Conservation (phyloP, 2,329 filamentous ascomycete species). For the Tolypocladium nubicola region DNA sequence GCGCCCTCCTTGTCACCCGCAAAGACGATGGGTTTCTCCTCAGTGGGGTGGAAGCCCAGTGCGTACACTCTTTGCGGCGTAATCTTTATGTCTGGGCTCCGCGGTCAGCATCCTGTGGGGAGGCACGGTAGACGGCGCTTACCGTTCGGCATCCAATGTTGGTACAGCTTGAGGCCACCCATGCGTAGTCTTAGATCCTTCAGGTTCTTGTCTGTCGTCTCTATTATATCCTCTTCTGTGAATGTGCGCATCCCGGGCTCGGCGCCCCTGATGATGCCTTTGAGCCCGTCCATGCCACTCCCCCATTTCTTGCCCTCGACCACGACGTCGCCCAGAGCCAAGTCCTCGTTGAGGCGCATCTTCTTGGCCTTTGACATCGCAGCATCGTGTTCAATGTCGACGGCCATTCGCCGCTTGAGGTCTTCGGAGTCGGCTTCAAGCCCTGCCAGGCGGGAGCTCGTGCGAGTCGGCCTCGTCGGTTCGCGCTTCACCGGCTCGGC, state of each 20-base stretch:
- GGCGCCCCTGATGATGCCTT: conserved; percentile 49
- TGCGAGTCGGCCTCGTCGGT: conserved; percentile 37
- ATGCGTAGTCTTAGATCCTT: conserved; percentile 66
- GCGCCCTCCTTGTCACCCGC: conserved; percentile 91
- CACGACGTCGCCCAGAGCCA: conserved; percentile 66
- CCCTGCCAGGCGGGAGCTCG: conserved; percentile 48
- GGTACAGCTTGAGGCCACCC: conserved; percentile 68
- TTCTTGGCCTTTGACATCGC: conserved; percentile 46
- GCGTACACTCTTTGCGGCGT: conserved; percentile 81
- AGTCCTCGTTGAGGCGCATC: conserved; percentile 38
- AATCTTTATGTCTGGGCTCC: conserved; percentile 69
- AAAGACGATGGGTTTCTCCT: conserved; percentile 79
- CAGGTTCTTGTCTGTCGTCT: conserved; percentile 67
- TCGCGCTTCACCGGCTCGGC: conserved; percentile 37
- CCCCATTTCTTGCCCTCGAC: conserved; percentile 74
- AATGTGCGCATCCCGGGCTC: conserved; percentile 80
- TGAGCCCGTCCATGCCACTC: conserved; percentile 54
- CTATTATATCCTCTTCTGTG: conserved; percentile 68
- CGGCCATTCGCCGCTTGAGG: conserved; percentile 38
- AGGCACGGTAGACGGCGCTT: conserved; percentile 4
- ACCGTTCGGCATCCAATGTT: conserved; percentile 74
- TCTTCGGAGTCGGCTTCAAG: conserved; percentile 36
- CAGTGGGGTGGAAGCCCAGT: conserved; percentile 78
- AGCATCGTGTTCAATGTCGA: conserved; percentile 33
- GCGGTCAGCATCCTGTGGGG: neutral